Evolutionary conservation across 2,329 filamentous ascomycete species (phyloP).

Genomic region (Reticulascus tulasneorum): DNA sequence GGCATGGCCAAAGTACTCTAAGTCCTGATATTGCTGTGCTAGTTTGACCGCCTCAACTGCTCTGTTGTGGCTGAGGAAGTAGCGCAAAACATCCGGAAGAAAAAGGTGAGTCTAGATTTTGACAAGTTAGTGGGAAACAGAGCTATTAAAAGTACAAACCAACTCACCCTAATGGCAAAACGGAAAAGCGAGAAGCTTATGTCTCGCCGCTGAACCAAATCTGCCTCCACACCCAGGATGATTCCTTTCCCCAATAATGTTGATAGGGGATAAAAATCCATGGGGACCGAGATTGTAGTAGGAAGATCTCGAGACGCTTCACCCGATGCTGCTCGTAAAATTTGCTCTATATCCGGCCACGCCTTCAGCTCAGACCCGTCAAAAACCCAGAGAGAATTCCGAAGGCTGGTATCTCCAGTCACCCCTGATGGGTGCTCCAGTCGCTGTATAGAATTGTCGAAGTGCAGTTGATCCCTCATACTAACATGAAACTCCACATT

Average conservation of each 20-base stretch:
- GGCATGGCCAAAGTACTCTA: constrained; percentile 90
- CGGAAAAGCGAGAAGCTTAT: constrained; percentile 87
- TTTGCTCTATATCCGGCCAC: constrained; percentile 85
- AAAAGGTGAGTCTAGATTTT: constrained; percentile 76
- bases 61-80: constrained; percentile 71
- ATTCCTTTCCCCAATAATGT: constrained; percentile 86
- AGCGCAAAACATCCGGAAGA: constrained; percentile 79
- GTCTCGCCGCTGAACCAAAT: constrained; percentile 89
- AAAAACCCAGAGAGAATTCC: constrained; percentile 92
- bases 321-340: constrained; percentile 66
- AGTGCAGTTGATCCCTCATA: constrained; percentile 74
- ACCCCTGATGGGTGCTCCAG: constrained; percentile 1
- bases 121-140: constrained; percentile 55
- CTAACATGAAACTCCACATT: constrained; percentile 94
- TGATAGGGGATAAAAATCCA: constrained; percentile 96
- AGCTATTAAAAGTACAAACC: constrained; percentile 88
- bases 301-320: constrained; percentile 68
- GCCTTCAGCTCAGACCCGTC: constrained; percentile 81
- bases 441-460: constrained; percentile 24
- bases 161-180: constrained; percentile 76
- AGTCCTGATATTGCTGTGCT: constrained; percentile 77
- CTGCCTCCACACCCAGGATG: constrained; percentile 84
- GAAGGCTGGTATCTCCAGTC: constrained; percentile 37
- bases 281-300: constrained; percentile 67
- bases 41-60: constrained; percentile 77